Evolutionary conservation across 1,284 basidiomycete species (phyloP).

Genomic region (Fomitopsis pinicola): DNA sequence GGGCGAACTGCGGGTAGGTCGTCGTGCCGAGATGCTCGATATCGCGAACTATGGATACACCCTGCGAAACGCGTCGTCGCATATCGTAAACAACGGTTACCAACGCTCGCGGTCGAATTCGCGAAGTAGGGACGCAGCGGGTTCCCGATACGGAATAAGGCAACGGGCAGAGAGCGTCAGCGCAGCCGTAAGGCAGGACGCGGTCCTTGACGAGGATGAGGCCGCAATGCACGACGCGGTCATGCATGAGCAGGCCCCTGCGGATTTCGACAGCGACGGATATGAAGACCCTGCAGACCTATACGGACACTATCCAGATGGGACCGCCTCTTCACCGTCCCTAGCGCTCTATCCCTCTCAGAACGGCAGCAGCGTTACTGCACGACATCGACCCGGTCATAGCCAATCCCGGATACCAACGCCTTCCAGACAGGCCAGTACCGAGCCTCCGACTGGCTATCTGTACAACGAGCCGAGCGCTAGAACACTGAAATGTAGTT

Average conservation of each 20-base stretch:
- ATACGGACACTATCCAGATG: conserved; percentile 20
- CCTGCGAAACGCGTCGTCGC: conserved; percentile 21
- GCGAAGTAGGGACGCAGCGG: conserved; percentile 16
- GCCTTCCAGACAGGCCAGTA: conserved; percentile 8
- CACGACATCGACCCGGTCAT: conserved; percentile 10
- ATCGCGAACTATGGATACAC: conserved; percentile 75
- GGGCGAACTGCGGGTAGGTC: conserved; percentile 67
- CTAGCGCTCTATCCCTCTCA: conserved; percentile 17
- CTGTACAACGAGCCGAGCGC: too few species aligned
- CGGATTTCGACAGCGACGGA: conserved; percentile 45
- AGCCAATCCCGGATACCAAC: conserved; percentile 16
- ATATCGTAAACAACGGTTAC: conserved; percentile 13
- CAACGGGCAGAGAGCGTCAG: conserved; percentile 56
- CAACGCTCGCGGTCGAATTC: conserved; percentile 27
- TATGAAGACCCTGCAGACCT: conserved; percentile 26
- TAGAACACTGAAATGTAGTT: too few species aligned
- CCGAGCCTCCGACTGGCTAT: too few species aligned
- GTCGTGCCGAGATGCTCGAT: conserved; percentile 73
- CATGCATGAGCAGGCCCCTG: conserved; percentile 65
- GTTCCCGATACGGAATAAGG: conserved; percentile 12
- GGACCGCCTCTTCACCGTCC: conserved; percentile 19
- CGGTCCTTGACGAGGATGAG: conserved; percentile 61
- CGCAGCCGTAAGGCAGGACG: conserved; percentile 45
- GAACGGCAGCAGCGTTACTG: conserved; percentile 4
- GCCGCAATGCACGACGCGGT: conserved; percentile 44